Percentiles rank a stretch among this genome's conserved stretches.
Conservation (phyloP, 768 basidiomycete genomes). For the Baorangia bicolor region DNA sequence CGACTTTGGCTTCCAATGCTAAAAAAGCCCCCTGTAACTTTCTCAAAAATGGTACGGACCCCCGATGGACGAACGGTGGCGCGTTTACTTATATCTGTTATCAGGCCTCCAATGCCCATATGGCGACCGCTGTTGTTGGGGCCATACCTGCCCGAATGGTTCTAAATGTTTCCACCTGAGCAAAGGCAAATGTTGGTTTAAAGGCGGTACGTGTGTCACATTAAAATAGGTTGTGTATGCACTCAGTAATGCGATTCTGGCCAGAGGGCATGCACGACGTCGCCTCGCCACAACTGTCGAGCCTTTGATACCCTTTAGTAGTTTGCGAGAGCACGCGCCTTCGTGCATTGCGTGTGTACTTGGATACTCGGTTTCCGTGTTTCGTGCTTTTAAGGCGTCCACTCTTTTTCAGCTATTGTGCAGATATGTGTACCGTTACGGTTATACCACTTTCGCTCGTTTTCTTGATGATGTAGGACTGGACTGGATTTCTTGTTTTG, state of each 20-base stretch:
- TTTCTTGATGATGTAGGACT: slow-evolving; percentile 30
- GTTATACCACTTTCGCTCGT: slow-evolving; percentile 30
- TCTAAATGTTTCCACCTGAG: slow-evolving; percentile 63
- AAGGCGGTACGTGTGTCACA: slow-evolving; percentile 50
- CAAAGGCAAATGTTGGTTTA: slow-evolving; percentile 88
- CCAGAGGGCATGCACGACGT: slow-evolving; percentile 44
- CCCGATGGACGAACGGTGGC: neutral
- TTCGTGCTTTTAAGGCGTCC: slow-evolving; percentile 27
- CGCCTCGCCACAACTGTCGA: slow-evolving; percentile 14
- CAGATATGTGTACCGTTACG: slow-evolving; percentile 22
- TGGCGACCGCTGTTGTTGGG: slow-evolving; percentile 78
- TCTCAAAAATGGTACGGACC: slow-evolving; percentile 64
- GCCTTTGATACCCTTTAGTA: slow-evolving; percentile 22
- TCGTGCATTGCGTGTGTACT: slow-evolving; percentile 3
- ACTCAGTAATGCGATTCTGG: slow-evolving; percentile 1
- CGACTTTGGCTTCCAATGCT: slow-evolving; percentile 68
- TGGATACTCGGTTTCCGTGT: slow-evolving; percentile 8
- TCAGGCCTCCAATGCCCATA: slow-evolving; percentile 73
- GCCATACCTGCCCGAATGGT: slow-evolving; percentile 81
- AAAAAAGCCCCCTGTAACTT: slow-evolving; percentile 87
- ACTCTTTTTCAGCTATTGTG: slow-evolving; percentile 18
- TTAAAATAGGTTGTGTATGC: neutral
- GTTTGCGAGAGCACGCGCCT: neutral
- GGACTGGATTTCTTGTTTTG: slow-evolving; percentile 23
- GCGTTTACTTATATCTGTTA: slow-evolving; percentile 1